These are phyloP conservation scores for Suhomyces pyralidae DNA, from an alignment of 805 yeast species.

Conservation along the genomic window DNA sequence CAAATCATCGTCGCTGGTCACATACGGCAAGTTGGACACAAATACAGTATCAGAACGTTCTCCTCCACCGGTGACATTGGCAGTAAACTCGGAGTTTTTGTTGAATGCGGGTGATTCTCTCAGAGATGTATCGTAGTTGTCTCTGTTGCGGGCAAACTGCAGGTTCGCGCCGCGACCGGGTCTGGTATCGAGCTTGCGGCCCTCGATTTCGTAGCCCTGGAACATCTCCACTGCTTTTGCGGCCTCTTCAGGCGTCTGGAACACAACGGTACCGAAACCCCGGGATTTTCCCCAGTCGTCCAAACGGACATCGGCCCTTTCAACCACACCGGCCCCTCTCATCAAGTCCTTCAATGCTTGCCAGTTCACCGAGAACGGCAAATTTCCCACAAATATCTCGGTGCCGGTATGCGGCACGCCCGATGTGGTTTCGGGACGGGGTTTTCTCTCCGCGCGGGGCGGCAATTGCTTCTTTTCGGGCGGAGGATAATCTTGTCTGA, in stretches of 20 bases:
- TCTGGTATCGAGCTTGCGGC: constrained; percentile 77
- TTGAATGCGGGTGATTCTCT: constrained; percentile 12
- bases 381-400: constrained; percentile 74
- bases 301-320: constrained; percentile 73
- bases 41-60: constrained; percentile 49
- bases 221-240: constrained; percentile 64
- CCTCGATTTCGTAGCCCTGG: constrained; percentile 69
- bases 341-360: constrained; percentile 82
- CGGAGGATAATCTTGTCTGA: constrained; percentile 88
- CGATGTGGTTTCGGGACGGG: constrained; percentile 11
- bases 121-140: constrained; percentile 11
- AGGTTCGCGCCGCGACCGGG: constrained; percentile 46
- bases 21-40: constrained; percentile 81
- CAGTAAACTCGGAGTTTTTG: constrained; percentile 57
- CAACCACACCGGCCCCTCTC: constrained; percentile 71
- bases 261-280: constrained; percentile 83
- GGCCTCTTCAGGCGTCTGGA: constrained; percentile 65
- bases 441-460: constrained; percentile 13
- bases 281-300: constrained; percentile 72
- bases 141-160: constrained; percentile 9
- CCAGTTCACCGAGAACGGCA: constrained; percentile 83
- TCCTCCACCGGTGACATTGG: constrained; percentile 61
- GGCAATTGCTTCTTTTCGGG: constrained; percentile 41
- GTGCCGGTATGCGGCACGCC: constrained; percentile 35
- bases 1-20: constrained; percentile 83